phyloP scores from a whole-genome alignment of 192 early-diverging fungal species.

The Linderina pennispora region DNA sequence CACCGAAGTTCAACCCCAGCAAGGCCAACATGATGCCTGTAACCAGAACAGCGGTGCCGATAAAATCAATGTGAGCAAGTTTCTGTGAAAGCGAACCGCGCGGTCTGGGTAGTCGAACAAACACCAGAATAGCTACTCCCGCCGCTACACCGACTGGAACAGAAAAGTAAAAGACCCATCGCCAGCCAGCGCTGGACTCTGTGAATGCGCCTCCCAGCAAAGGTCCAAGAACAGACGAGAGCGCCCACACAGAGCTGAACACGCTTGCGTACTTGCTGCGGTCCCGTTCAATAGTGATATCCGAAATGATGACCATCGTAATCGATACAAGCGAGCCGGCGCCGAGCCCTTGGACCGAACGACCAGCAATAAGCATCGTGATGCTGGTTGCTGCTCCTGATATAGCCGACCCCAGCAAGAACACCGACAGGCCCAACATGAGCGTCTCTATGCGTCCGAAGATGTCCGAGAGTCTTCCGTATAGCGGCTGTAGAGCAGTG shows the following conservation, averaged over 20 bases:
- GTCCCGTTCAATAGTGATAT: constrained; percentile 53
- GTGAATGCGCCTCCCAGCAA: constrained; percentile 54
- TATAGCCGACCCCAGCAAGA: constrained; percentile 46
- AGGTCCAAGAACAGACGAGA: constrained; percentile 52
- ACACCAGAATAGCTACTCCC: constrained; percentile 24
- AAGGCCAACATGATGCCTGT: constrained; percentile 55
- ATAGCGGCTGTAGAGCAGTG: constrained; percentile 71
- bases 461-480: constrained; percentile 75
- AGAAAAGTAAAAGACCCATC: constrained; percentile 56
- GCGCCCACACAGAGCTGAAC: constrained; percentile 49
- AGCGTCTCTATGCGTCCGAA: constrained; percentile 64
- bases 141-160: constrained; percentile 38
- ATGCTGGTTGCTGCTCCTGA: constrained; percentile 52
- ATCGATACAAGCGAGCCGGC: constrained; percentile 55
- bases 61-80: constrained; percentile 55
- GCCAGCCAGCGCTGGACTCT: constrained; percentile 31
- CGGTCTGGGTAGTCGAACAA: constrained; percentile 32
- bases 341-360: constrained; percentile 60
- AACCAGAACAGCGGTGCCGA: constrained; percentile 53
- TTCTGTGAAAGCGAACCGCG: constrained; percentile 39
- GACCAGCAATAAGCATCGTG: constrained; percentile 57
- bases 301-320: constrained; percentile 58
- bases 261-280: constrained; percentile 54
- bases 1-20: constrained; percentile 68
- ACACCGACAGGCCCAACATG: constrained; percentile 46